Base-by-base conservation (phyloP, 495 filamentous ascomycete genomes). In the Xylaria nigripes region DNA sequence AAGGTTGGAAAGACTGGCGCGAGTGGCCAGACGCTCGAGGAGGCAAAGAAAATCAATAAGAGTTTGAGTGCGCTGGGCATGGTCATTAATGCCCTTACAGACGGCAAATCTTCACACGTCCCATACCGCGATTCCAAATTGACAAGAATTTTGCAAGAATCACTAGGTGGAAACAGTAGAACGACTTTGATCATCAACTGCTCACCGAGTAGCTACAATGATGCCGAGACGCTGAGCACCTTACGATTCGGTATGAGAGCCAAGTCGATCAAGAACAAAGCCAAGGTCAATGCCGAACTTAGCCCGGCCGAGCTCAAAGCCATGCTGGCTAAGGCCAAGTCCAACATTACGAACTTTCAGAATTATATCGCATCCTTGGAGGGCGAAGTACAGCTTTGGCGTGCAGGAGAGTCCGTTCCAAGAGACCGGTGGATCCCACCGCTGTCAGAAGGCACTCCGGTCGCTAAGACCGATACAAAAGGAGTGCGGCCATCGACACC, bases 1-100 rank as follows among this genome's bases (percentile, higher is more conserved):
- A 98, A 98, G 71, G 90, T 98, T 42, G 93, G 93, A 59, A 98
- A 98, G 79, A 98, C 93, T 13, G 93, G 93, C 58, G 93, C 93
- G 61, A 95, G 89, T 67, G 93, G 93, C 48, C 93, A 98, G 70
- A 98, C 94, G 15, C 79, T 98, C 21, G 93, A 98, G 66, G 93
- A 98, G 67, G 93, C 94, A 23, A 97, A 98, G 76, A 98, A 98
- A 77, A 98, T 98, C 76, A 98, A 98, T 79, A 97, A 96, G 78
- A 95, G 90, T 76, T 80, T 98, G 74, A 96, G 91, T 65, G 90
- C 93, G 18, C 78, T 98, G 24, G 93, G 93, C 64, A 98, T 96
- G 90, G 93, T 98, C 66, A 98, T 98, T 77, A 98, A 98, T 67
- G 81, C 91, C 13, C 76, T 98, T 54, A 97, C 93, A 3, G 94